These are phyloP conservation scores for Trichomonascus vanleenenianus DNA, from an alignment of 805 yeast species.

Conservation along the genomic window DNA sequence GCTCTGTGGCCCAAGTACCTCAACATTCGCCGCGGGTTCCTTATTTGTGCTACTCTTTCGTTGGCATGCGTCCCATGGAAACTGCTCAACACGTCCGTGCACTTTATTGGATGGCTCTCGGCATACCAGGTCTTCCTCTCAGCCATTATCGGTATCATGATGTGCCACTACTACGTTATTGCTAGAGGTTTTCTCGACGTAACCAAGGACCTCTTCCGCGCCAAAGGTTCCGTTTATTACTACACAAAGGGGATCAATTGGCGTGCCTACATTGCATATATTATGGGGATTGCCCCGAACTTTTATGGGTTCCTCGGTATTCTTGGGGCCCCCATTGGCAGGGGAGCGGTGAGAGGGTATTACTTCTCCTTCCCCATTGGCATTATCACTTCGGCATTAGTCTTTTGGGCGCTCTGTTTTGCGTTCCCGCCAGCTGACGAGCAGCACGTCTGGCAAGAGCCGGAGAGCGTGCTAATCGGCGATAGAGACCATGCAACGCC, in stretches of 20 bases:
- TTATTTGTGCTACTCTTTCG: slow-evolving; percentile 29
- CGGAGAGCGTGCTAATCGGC: no score
- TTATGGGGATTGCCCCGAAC: slow-evolving; percentile 8
- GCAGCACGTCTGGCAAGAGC: not conserved
- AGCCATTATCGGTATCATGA: slow-evolving; percentile 9
- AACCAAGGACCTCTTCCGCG: slow-evolving; percentile 4
- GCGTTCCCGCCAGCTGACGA: slow-evolving; percentile 2
- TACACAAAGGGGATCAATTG: slow-evolving; percentile 10
- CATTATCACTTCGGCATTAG: slow-evolving; percentile 2
- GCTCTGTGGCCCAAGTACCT: slow-evolving; percentile 40
- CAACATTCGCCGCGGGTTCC: slow-evolving; percentile 35
- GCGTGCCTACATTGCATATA: slow-evolving; percentile 10
- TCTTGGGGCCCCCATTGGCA: slow-evolving; percentile 5
- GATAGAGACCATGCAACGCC: not conserved
- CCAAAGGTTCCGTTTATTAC: slow-evolving; percentile 7
- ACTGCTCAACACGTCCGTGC: slow-evolving; percentile 8
- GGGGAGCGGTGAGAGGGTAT: slow-evolving; percentile 5
- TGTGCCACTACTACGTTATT: slow-evolving; percentile 13
- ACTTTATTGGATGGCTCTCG: slow-evolving; percentile 11
- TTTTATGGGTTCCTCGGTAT: slow-evolving; percentile 14
- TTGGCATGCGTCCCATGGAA: slow-evolving; percentile 16
- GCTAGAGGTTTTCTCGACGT: slow-evolving; percentile 8
- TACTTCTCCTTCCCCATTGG: slow-evolving; percentile 13
- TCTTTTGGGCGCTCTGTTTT: slow-evolving; percentile 3
- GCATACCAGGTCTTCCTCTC: slow-evolving; percentile 15